A percentile compares a stretch with the other conserved stretches of the same genome.
These are phyloP conservation scores for Aspergillus cejpii DNA, from an alignment of 2,329 filamentous ascomycete species.

Conservation along the genomic window DNA sequence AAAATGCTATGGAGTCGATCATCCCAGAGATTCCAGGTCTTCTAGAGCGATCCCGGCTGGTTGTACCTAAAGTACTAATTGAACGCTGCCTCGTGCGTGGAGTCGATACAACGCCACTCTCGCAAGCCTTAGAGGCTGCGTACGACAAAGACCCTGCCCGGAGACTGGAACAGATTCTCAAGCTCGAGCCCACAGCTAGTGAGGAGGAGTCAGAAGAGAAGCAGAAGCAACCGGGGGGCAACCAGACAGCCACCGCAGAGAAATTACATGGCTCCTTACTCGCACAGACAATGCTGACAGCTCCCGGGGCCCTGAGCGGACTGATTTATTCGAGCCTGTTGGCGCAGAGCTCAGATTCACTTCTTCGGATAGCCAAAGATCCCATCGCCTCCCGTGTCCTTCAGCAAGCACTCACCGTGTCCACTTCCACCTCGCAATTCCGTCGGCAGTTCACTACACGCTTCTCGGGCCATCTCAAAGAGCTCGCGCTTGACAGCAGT, in stretches of 20 bases:
- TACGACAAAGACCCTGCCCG: slow-evolving; percentile 47
- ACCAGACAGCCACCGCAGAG: slow-evolving; percentile 35
- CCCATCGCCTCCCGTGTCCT: slow-evolving; percentile 55
- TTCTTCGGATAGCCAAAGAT: slow-evolving; percentile 61
- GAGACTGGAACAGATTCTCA: slow-evolving; percentile 56
- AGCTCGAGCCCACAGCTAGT: slow-evolving; percentile 46
- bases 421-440: slow-evolving; percentile 49
- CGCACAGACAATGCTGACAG: slow-evolving; percentile 68
- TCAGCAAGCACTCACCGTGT: slow-evolving; percentile 55
- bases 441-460: slow-evolving; percentile 58
- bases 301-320: slow-evolving; percentile 61
- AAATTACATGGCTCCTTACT: slow-evolving; percentile 79
- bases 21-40: slow-evolving; percentile 65
- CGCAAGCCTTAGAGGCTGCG: slow-evolving; percentile 51
- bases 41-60: slow-evolving; percentile 66
- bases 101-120: slow-evolving; percentile 52
- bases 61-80: slow-evolving; percentile 73
- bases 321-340: slow-evolving; percentile 68
- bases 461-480: slow-evolving; percentile 55
- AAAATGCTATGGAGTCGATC: slow-evolving; percentile 64
- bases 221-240: slow-evolving; percentile 10
- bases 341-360: slow-evolving; percentile 49
- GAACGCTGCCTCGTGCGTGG: slow-evolving; percentile 70
- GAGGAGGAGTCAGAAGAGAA: slow-evolving; percentile 45
- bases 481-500: slow-evolving; percentile 54